Evolutionary conservation across 139 green algal species (phyloP).

Genomic region (Chlorella sp.): DNA sequence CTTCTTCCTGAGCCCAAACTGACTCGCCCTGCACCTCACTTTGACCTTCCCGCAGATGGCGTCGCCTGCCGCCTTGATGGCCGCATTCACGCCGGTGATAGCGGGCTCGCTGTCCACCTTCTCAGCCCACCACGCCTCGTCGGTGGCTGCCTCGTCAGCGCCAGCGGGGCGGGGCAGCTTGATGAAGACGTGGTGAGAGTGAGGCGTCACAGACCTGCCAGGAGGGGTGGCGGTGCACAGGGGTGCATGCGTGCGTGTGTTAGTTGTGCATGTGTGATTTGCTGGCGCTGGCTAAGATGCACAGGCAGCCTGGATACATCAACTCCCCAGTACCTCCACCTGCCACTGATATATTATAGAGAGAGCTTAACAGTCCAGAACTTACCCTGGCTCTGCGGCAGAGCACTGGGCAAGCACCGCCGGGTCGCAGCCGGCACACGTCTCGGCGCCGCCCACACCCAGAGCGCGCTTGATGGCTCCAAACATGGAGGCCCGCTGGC

Average conservation of each 20-base stretch:
- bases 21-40: neutral
- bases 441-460: neutral
- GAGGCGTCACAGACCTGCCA: conserved; percentile 27
- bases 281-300: no score
- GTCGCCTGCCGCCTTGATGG: conserved; percentile 7
- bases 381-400: conserved; percentile 12
- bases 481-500: neutral
- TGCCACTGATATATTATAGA: no score
- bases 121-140: conserved; percentile 25
- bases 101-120: conserved; percentile 22
- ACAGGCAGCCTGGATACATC: no score
- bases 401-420: conserved; percentile 9
- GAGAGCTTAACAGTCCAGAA: no score
- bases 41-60: conserved; percentile 40
- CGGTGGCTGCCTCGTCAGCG: neutral
- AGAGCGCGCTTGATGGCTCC: neutral
- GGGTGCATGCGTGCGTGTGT: neutral
- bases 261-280: neutral
- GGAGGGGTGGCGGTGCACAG: neutral
- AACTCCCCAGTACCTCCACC: no score
- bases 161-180: neutral
- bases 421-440: conserved; percentile 21
- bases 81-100: neutral
- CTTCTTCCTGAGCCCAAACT: no score
- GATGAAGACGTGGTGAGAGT: conserved; percentile 42